Percentiles rank a stretch among this genome's conserved stretches.
These are phyloP conservation scores for Gossypium sturtianum DNA, from an alignment of 345 rosid species.

Conservation along the genomic window DNA sequence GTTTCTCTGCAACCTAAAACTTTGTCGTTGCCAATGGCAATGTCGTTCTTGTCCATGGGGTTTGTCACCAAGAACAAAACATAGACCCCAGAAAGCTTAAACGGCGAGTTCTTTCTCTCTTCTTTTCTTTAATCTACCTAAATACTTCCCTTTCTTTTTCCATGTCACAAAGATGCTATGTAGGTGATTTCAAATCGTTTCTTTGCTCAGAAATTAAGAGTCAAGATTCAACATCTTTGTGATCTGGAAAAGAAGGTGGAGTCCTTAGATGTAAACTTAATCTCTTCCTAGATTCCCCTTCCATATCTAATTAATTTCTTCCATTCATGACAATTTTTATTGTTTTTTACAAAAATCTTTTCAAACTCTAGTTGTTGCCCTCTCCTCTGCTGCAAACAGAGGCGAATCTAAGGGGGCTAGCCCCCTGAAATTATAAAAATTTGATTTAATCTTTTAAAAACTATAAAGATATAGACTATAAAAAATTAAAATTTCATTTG, in stretches of 20 bases:
- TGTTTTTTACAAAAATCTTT: not conserved
- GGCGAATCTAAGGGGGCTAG: too few species aligned
- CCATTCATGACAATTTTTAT: not conserved
- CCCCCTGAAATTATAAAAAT: too few species aligned
- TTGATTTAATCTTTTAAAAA: too few species aligned
- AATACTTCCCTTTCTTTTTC: too few species aligned
- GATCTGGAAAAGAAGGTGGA: conserved; percentile 25
- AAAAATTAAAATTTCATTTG: too few species aligned
- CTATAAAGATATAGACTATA: too few species aligned
- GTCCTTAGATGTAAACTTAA: conserved; percentile 22
- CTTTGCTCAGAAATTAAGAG: conserved; percentile 27
- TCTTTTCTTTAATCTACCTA: not conserved
- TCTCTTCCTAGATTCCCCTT: not conserved
- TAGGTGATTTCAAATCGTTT: conserved; percentile 27
- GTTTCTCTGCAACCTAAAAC: too few species aligned
- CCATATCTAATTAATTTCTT: not conserved
- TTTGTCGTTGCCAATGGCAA: not conserved
- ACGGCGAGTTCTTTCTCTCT: conserved; percentile 9
- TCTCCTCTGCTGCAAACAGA: conserved; percentile 7
- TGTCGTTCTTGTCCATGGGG: not conserved
- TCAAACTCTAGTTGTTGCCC: conserved; percentile 16
- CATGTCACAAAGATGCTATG: not conserved
- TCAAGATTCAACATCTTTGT: conserved; percentile 8
- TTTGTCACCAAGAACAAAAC: conserved; percentile 1
- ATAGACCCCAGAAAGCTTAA: conserved; percentile 30